Percentiles rank a stretch among this genome's conserved stretches.
Evolutionary conservation across 352 stramenopile species (phyloP).

Genomic region (Phytophthora pisi): DNA sequence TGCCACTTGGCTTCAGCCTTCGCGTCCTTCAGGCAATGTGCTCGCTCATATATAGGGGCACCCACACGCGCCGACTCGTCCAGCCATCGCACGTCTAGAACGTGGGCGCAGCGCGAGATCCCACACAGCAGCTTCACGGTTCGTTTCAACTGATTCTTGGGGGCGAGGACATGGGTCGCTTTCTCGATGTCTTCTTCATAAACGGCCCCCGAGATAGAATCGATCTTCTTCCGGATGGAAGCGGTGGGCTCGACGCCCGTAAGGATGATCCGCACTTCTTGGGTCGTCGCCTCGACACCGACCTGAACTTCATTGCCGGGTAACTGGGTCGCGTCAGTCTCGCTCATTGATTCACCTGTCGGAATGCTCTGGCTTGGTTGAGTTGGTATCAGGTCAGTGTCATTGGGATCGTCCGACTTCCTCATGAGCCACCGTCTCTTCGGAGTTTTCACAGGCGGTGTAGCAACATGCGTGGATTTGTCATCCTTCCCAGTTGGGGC

Average conservation of each 20-base stretch:
- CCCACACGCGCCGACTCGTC: slow-evolving; percentile 55
- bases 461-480: background rate
- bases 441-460: slow-evolving; percentile 37
- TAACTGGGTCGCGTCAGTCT: slow-evolving; percentile 27
- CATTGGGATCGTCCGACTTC: slow-evolving; percentile 39
- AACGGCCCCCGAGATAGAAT: slow-evolving; percentile 42
- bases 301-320: slow-evolving; percentile 18
- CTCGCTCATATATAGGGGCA: slow-evolving; percentile 37
- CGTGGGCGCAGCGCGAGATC: slow-evolving; percentile 56
- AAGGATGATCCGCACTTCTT: slow-evolving; percentile 48
- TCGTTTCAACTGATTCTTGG: slow-evolving; percentile 51
- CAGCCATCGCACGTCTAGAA: slow-evolving; percentile 64
- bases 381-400: slow-evolving; percentile 25
- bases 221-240: slow-evolving; percentile 50
- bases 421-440: slow-evolving; percentile 46
- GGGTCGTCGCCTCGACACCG: slow-evolving; percentile 14
- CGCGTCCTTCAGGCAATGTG: slow-evolving; percentile 49
- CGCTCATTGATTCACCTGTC: slow-evolving; percentile 32
- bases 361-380: slow-evolving; percentile 24
- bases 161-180: slow-evolving; percentile 56
- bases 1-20: slow-evolving; percentile 55
- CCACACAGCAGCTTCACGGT: slow-evolving; percentile 69
- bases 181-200: slow-evolving; percentile 55
- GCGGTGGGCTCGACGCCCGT: slow-evolving; percentile 54
- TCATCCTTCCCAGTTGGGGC: background rate